Percentiles rank a stretch among this genome's conserved stretches.
phyloP scores from a whole-genome alignment of 1,284 basidiomycete species.

The Ganoderma meredithae region DNA sequence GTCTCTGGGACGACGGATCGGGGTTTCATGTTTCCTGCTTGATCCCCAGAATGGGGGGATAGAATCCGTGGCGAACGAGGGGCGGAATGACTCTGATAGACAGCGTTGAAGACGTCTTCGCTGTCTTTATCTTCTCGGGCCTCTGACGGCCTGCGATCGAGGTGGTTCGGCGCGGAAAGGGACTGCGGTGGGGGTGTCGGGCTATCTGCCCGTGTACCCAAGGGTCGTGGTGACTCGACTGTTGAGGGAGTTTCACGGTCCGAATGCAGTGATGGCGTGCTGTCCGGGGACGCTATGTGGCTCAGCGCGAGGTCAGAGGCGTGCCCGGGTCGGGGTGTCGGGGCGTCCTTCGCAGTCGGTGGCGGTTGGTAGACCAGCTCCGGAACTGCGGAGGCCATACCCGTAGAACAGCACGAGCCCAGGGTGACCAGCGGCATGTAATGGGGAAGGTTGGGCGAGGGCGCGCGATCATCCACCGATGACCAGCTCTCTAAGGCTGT shows the following conservation, averaged over 20 bases:
- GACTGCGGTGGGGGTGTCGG: not conserved
- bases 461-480: not conserved
- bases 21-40: not conserved
- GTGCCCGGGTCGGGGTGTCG: not conserved
- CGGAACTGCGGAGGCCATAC: not conserved
- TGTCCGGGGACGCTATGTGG: not conserved
- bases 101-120: not conserved
- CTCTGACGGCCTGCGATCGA: not conserved
- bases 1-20: not conserved
- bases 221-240: not conserved
- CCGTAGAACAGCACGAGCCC: not conserved
- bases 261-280: not conserved
- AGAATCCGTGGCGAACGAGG: not conserved
- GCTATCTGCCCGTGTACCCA: not conserved
- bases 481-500: not conserved
- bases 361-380: not conserved
- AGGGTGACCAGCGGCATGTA: not conserved
- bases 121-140: no score
- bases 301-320: no score
- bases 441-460: not conserved
- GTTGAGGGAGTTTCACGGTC: not conserved
- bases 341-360: not conserved
- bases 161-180: not conserved
- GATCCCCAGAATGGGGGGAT: no score
- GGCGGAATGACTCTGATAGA: not conserved